These are phyloP conservation scores for Zasmidium angulare DNA, from an alignment of 2,329 filamentous ascomycete species.

Conservation along the genomic window DNA sequence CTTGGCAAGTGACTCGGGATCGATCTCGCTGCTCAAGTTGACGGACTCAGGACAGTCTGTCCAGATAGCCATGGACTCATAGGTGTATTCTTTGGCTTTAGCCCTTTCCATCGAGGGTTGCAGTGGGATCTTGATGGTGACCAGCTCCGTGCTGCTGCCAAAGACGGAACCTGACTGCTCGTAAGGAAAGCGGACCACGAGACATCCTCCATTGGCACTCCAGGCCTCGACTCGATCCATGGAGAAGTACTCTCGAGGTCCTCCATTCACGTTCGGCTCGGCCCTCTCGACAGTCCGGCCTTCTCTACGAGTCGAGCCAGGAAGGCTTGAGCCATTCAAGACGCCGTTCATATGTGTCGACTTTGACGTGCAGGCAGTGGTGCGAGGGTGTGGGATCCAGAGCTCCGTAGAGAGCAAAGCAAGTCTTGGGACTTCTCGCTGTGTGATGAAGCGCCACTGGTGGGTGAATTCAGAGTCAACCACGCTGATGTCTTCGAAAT, in stretches of 20 bases:
- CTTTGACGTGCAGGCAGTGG: not conserved
- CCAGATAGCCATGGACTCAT: slow-evolving; percentile 66
- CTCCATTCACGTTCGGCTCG: not conserved
- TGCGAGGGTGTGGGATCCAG: slow-evolving; percentile 64
- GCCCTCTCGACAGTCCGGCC: not conserved
- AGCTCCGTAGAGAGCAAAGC: slow-evolving; percentile 65
- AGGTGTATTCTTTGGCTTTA: slow-evolving; percentile 58
- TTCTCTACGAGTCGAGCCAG: not conserved
- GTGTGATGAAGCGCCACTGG: slow-evolving; percentile 70
- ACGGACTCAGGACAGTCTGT: slow-evolving; percentile 54
- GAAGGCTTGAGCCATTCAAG: not conserved
- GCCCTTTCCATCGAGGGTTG: slow-evolving; percentile 60
- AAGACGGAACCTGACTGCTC: slow-evolving; percentile 32
- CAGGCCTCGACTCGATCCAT: slow-evolving; percentile 43
- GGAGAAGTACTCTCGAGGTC: not conserved
- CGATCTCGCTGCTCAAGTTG: slow-evolving; percentile 47
- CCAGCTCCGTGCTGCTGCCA: slow-evolving; percentile 41
- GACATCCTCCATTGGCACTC: slow-evolving; percentile 57
- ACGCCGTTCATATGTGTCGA: not conserved
- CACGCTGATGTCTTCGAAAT: slow-evolving; percentile 40
- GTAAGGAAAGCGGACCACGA: slow-evolving; percentile 66
- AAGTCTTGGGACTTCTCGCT: slow-evolving; percentile 67
- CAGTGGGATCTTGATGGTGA: slow-evolving; percentile 67
- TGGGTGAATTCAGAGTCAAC: slow-evolving; percentile 42
- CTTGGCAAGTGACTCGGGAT: slow-evolving; percentile 59